Percentiles rank a stretch among this genome's conserved stretches.
These are phyloP conservation scores for Penicillium sp. DNA, from an alignment of 2,329 filamentous ascomycete species.

Conservation along the genomic window DNA sequence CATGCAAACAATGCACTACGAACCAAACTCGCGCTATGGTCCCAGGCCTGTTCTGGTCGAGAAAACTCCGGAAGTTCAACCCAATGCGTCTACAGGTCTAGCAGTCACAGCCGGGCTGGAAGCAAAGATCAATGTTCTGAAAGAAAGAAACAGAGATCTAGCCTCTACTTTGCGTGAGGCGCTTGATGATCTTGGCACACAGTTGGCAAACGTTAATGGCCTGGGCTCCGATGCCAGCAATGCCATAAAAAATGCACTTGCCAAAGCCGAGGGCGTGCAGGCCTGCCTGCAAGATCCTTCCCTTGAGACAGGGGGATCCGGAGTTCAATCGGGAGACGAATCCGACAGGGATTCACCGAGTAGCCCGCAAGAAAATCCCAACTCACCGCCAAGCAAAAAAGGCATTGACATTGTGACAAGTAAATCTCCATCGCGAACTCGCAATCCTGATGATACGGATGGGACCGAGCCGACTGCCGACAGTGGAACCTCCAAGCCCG, in stretches of 20 bases:
- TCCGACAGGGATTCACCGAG: neutral
- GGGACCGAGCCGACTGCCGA: conserved; percentile 8
- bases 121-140: conserved; percentile 36
- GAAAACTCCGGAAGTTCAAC: conserved; percentile 1
- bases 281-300: conserved; percentile 45
- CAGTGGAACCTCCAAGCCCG: conserved; percentile 12
- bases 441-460: conserved; percentile 6
- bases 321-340: conserved; percentile 5
- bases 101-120: conserved; percentile 30
- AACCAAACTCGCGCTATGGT: conserved; percentile 31
- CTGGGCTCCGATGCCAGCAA: conserved; percentile 29
- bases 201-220: conserved; percentile 31
- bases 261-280: conserved; percentile 47
- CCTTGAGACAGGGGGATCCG: conserved; percentile 27
- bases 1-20: conserved; percentile 49
- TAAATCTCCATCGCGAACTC: conserved; percentile 7
- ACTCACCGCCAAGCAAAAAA: neutral
- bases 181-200: conserved; percentile 42
- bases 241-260: conserved; percentile 40
- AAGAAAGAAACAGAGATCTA: conserved; percentile 45
- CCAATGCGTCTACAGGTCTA: conserved; percentile 2
- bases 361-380: neutral
- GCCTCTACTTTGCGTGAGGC: conserved; percentile 45
- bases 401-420: conserved; percentile 1
- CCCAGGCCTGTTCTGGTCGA: neutral